Evolutionary conservation across 495 filamentous ascomycete genomes (phyloP).

Genomic region (Mycothermus thermophilus): DNA sequence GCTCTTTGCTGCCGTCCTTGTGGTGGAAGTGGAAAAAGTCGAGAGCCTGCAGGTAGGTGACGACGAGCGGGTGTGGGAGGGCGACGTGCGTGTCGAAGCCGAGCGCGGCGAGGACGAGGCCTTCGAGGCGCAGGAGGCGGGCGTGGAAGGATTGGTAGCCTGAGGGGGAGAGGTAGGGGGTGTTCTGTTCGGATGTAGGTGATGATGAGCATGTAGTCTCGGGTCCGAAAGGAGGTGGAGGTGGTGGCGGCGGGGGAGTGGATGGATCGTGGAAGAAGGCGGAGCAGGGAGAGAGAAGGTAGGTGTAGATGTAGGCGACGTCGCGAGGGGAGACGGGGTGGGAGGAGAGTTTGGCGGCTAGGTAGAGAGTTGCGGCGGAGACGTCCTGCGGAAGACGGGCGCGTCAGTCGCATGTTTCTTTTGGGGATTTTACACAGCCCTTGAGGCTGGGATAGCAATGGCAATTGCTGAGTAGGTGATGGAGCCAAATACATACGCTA

Average conservation of each 20-base stretch:
- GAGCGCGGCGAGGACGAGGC: slow-evolving; percentile 56
- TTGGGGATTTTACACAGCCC: too few relatives aligned
- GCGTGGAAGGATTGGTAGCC: slow-evolving; percentile 48
- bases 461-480: background rate
- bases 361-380: slow-evolving; percentile 69
- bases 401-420: too few relatives aligned
- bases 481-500: slow-evolving; percentile 19
- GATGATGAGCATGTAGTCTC: too few relatives aligned
- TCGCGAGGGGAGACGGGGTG: slow-evolving; percentile 62
- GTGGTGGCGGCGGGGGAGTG: slow-evolving; percentile 23
- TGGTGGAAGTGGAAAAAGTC: slow-evolving; percentile 35
- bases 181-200: too few relatives aligned
- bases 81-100: slow-evolving; percentile 73
- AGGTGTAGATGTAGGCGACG: slow-evolving; percentile 69
- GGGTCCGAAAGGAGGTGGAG: slow-evolving; percentile 42
- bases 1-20: slow-evolving; percentile 17
- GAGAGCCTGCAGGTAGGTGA: slow-evolving; percentile 88
- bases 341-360: slow-evolving; percentile 72
- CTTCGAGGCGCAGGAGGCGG: slow-evolving; percentile 55
- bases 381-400: slow-evolving; percentile 41
- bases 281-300: slow-evolving; percentile 58
- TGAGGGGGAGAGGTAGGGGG: slow-evolving; percentile 64
- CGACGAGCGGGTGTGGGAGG: slow-evolving; percentile 71
- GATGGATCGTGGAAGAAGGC: slow-evolving; percentile 39
- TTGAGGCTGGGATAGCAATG: too few relatives aligned